Conservation (phyloP, 805 yeast genomes). For the Lipomyces oligophaga region DNA sequence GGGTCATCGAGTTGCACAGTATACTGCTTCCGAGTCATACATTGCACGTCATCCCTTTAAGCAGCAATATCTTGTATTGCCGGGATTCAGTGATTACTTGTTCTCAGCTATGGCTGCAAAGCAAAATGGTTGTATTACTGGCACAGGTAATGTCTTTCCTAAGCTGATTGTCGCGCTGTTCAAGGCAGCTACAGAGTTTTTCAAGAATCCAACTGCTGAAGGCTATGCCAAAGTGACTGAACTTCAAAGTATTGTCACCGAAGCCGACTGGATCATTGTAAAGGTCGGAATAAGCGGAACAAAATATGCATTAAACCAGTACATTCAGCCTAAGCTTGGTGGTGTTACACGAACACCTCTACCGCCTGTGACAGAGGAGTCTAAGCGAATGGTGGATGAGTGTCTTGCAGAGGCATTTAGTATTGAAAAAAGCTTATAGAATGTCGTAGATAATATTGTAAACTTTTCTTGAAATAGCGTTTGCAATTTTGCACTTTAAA, state of each 20-base stretch:
- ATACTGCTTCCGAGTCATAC: conserved; percentile 37
- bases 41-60: conserved; percentile 32
- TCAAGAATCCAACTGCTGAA: conserved; percentile 13
- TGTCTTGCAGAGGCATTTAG: conserved; percentile 9
- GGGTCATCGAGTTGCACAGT: conserved; percentile 45
- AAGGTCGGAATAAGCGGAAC: conserved; percentile 30
- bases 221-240: conserved; percentile 40
- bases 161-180: conserved; percentile 44
- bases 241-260: conserved; percentile 44
- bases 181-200: conserved; percentile 13
- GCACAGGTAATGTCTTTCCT: conserved; percentile 53
- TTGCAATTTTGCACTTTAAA: too few species aligned
- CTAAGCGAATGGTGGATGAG: conserved; percentile 12
- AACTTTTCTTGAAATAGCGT: too few species aligned
- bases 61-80: conserved; percentile 44
- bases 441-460: too few species aligned
- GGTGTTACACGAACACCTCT: conserved; percentile 25
- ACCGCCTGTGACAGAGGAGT: conserved; percentile 15
- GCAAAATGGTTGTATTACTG: conserved; percentile 52
- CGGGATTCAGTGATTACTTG: conserved; percentile 52
- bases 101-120: conserved; percentile 48
- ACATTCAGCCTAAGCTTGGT: conserved; percentile 20
- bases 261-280: conserved; percentile 43
- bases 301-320: conserved; percentile 27
- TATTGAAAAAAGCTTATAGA: conserved; percentile 16